Conservation (phyloP, 2,329 filamentous ascomycete species). For the Ampelomyces quisqualis region DNA sequence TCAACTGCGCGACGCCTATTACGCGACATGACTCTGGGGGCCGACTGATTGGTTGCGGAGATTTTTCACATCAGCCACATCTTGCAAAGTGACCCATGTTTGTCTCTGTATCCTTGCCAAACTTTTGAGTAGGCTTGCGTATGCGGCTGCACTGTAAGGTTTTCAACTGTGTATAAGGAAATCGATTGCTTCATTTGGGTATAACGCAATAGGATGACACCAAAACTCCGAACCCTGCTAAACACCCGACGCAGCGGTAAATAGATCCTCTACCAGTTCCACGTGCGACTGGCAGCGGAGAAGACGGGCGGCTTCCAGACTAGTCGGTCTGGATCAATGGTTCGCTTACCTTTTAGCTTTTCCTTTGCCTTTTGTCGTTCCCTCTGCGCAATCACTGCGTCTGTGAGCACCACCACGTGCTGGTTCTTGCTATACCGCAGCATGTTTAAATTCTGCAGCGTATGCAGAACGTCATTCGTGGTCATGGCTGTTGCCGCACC, state of each 20-base stretch:
- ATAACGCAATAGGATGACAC: too few species aligned
- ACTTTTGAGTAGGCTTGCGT: not conserved
- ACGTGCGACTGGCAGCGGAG: slow-evolving; percentile 82
- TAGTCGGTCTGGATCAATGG: slow-evolving; percentile 75
- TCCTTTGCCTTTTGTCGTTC: slow-evolving; percentile 75
- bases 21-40: not conserved
- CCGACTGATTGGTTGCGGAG: slow-evolving; percentile 2
- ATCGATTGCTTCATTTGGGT: slow-evolving; percentile 3
- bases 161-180: too few species aligned
- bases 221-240: not conserved
- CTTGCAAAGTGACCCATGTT: not conserved
- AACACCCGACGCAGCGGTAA: not conserved
- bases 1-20: not conserved
- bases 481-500: slow-evolving; percentile 85
- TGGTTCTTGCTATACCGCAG: slow-evolving; percentile 94
- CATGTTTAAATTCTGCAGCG: slow-evolving; percentile 91
- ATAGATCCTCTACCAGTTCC: slow-evolving; percentile 72
- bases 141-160: not conserved
- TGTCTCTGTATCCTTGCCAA: not conserved
- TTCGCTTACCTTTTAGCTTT: slow-evolving; percentile 72
- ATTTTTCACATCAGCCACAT: slow-evolving; percentile 2
- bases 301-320: slow-evolving; percentile 98
- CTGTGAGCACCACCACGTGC: slow-evolving; percentile 91
- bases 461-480: slow-evolving; percentile 94
- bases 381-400: slow-evolving; percentile 70